These are phyloP conservation scores for Rhodotorula sphaerocarpa DNA, from an alignment of 768 basidiomycete genomes.

Conservation along the genomic window DNA sequence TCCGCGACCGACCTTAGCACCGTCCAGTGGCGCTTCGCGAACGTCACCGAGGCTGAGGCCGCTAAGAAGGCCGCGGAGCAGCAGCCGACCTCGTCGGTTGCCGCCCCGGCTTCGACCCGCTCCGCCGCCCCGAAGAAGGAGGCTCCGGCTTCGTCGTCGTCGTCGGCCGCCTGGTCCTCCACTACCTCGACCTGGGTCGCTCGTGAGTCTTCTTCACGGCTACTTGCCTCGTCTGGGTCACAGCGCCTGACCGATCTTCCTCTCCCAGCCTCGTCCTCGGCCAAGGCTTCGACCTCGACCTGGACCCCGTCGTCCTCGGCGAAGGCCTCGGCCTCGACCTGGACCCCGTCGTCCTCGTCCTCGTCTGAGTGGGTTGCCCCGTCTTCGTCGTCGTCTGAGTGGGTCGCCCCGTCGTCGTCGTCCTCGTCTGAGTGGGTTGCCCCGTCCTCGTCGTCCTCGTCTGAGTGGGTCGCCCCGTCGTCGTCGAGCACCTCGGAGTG, in stretches of 20 bases:
- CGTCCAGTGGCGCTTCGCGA: conserved; percentile 34
- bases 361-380: not conserved
- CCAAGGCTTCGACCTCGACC: conserved; percentile 2
- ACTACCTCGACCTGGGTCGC: not conserved
- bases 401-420: too few species aligned
- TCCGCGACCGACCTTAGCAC: conserved; percentile 6
- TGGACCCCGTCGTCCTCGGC: not conserved
- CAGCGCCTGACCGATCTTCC: not conserved
- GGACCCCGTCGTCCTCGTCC: not conserved
- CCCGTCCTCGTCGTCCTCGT: not conserved
- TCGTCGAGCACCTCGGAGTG: not conserved
- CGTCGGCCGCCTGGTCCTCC: conserved; percentile 24
- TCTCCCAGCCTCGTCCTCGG: too few species aligned
- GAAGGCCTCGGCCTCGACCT: not conserved
- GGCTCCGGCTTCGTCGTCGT: conserved; percentile 19
- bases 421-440: not conserved
- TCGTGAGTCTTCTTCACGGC: too few species aligned
- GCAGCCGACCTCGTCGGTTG: conserved; percentile 46
- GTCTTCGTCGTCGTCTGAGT: not conserved
- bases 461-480: not conserved
- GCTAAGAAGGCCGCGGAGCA: conserved; percentile 45
- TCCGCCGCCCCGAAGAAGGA: conserved; percentile 4
- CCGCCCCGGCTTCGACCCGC: conserved; percentile 41
- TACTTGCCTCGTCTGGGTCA: too few species aligned
- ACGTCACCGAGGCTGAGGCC: conserved; percentile 38